Evolutionary conservation across 2,329 filamentous ascomycete species (phyloP).

Genomic region (Calonectria pauciramosa): DNA sequence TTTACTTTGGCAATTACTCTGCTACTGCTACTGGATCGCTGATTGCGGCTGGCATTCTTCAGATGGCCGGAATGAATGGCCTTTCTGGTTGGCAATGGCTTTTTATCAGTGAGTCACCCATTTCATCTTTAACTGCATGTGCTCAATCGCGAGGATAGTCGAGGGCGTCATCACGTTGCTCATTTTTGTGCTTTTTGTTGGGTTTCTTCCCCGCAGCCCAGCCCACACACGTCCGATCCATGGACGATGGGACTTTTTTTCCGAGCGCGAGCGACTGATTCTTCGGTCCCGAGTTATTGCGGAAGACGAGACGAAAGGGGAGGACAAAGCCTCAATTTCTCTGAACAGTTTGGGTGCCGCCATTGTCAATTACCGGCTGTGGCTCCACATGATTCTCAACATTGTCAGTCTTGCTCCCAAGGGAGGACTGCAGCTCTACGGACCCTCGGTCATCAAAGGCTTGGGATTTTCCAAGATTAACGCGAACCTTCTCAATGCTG

Average conservation of each 20-base stretch:
- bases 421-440: slow-evolving; percentile 43
- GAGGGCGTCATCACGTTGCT: slow-evolving; percentile 38
- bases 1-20: slow-evolving; percentile 42
- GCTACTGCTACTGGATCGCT: slow-evolving; percentile 33
- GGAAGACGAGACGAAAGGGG: slow-evolving; percentile 40
- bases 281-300: slow-evolving; percentile 31
- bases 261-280: slow-evolving; percentile 31
- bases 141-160: slow-evolving; percentile 17
- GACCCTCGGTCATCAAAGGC: slow-evolving; percentile 36
- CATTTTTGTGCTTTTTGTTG: slow-evolving; percentile 31
- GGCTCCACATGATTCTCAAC: slow-evolving; percentile 39
- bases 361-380: slow-evolving; percentile 31
- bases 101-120: slow-evolving; percentile 27
- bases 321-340: slow-evolving; percentile 26
- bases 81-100: slow-evolving; percentile 40
- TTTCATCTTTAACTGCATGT: neutral
- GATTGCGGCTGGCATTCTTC: slow-evolving; percentile 34
- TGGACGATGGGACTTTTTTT: slow-evolving; percentile 36
- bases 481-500: slow-evolving; percentile 40
- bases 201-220: slow-evolving; percentile 35
- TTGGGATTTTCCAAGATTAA: slow-evolving; percentile 42
- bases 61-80: slow-evolving; percentile 35
- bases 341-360: slow-evolving; percentile 13
- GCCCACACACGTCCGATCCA: slow-evolving; percentile 32
- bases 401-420: slow-evolving; percentile 41